Base-by-base conservation (phyloP, 2,329 filamentous ascomycete genomes). In the Fonsecaea erecta region DNA sequence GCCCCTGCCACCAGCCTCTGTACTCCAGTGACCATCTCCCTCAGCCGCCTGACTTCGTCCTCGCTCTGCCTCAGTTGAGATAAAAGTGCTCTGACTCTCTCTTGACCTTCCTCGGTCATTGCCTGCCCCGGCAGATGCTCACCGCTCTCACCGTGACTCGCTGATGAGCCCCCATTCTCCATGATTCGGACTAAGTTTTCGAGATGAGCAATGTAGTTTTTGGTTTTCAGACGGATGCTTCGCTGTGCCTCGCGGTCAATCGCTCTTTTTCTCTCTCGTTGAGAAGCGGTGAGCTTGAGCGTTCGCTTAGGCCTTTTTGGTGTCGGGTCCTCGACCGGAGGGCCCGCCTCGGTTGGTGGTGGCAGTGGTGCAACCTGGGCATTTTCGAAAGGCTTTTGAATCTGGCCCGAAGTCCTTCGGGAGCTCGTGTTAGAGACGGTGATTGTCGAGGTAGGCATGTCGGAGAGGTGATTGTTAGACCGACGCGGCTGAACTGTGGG, bases 201-300 rank as follows among this genome's bases (percentile, higher is more conserved):
- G 11, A 66, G 61, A 34, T 66, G 55, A n/a, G 64, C 64, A 28
- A 64, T 67, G 32, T 67, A 64, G 40, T 67, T 67, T 16, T 64
- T 64, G 62, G 65, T 67, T 28, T 67, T 67, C 11, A 64, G 35
- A 26, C 65, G 62, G 18, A 67, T 67, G 28, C 62, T 64, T 34
- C 65, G 48, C 28, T 67, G 65, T 5, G 65, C 65, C 37, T 64
- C 65, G 46, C 65, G 61, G 43, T 67, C 65, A 28, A 64, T 64
- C 6, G 62, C 65, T 43, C 65, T 58, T 59, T 67, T 67, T 30
- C 65, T 61, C 53, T 67, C 65, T 1, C 62, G 61, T 55, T 64
- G 65, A 51, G 64, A 66, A 12, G 59, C 59, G 11, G 64, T 66
- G 9, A 66, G 55, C 51, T 63, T 66, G 34, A 60, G 56, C 6